Evolutionary conservation across 306 rosid genomes (phyloP).

Genomic region (Dalbergia cultrata): DNA sequence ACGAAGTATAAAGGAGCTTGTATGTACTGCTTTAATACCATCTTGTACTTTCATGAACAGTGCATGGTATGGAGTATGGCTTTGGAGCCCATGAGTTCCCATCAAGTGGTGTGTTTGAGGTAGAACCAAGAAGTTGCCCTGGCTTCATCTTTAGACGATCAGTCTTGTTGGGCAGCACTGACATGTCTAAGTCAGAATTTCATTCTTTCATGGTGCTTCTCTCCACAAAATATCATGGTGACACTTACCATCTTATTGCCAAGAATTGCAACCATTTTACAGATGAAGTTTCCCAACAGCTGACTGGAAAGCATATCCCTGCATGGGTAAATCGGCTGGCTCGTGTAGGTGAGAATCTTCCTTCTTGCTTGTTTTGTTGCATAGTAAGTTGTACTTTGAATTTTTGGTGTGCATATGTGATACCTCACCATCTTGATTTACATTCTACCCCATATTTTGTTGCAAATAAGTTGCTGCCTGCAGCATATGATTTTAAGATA

Average conservation of each 20-base stretch:
- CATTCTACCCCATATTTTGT: constrained; percentile 17
- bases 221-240: constrained; percentile 86
- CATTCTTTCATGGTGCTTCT: constrained; percentile 80
- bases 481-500: constrained; percentile 16
- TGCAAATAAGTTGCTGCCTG: constrained; percentile 27
- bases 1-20: constrained; percentile 27
- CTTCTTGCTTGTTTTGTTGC: constrained; percentile 31
- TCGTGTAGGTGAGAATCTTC: constrained; percentile 73
- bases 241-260: constrained; percentile 92
- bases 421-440: constrained; percentile 18
- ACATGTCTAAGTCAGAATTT: constrained; percentile 77
- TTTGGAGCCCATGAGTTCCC: constrained; percentile 95
- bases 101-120: constrained; percentile 94
- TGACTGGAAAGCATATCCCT: constrained; percentile 92
- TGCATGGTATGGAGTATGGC: constrained; percentile 86
- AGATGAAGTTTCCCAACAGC: constrained; percentile 79
- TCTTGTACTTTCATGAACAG: constrained; percentile 58
- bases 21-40: constrained; percentile 33
- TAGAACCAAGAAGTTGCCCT: constrained; percentile 94
- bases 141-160: constrained; percentile 93
- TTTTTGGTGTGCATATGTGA: constrained; percentile 8
- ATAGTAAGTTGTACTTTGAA: constrained; percentile 27
- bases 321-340: constrained; percentile 98
- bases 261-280: constrained; percentile 98
- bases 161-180: constrained; percentile 81